Percentiles rank a stretch among this genome's conserved stretches.
Evolutionary conservation across 257 asterid genomes (phyloP).

Genomic region (Cynanchum wilfordii): DNA sequence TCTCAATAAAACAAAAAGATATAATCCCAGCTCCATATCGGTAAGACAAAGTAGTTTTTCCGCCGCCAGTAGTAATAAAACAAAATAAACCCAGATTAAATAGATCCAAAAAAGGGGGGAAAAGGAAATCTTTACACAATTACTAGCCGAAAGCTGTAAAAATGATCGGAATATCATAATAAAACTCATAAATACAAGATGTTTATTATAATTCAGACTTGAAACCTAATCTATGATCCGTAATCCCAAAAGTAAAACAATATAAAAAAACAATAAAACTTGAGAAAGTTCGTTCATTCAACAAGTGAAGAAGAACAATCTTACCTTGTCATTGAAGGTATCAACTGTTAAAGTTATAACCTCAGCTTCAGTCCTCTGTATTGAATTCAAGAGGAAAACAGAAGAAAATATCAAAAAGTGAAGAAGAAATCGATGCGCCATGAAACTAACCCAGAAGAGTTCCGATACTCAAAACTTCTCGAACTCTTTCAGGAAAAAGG

Average conservation of each 20-base stretch:
- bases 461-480: neutral
- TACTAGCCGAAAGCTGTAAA: neutral
- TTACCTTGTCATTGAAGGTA: constrained; percentile 82
- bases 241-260: neutral
- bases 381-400: constrained; percentile 32
- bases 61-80: neutral
- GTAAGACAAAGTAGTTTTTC: neutral
- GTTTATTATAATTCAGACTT: neutral
- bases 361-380: constrained; percentile 52
- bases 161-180: neutral
- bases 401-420: constrained; percentile 23
- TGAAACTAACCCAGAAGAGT: neutral
- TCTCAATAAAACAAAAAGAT: neutral
- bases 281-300: no score
- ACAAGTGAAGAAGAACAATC: constrained; percentile 1
- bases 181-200: neutral
- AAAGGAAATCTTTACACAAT: neutral
- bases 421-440: neutral
- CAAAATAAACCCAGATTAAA: neutral
- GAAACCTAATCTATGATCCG: constrained; percentile 15
- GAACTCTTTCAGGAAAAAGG: neutral
- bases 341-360: constrained; percentile 73
- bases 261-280: neutral
- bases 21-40: neutral
- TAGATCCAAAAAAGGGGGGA: neutral